phyloP scores from a whole-genome alignment of 352 stramenopile genomes.

The Phytopythium ostracodes region DNA sequence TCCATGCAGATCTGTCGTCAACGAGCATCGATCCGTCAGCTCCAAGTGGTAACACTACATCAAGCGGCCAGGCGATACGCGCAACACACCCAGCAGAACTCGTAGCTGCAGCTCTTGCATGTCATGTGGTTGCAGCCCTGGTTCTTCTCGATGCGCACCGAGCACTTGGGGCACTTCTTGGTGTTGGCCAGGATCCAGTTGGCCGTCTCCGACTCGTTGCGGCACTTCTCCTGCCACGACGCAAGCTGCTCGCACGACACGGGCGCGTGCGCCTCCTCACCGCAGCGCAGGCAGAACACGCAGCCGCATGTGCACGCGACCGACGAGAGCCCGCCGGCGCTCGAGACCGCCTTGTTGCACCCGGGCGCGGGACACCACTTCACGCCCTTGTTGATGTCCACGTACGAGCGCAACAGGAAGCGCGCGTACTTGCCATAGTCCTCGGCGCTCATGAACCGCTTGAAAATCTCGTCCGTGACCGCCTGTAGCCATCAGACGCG shows the following conservation, averaged over 20 bases:
- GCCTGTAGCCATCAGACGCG: constrained; percentile 21
- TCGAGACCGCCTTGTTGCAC: constrained; percentile 94
- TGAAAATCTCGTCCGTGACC: constrained; percentile 65
- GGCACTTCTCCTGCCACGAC: constrained; percentile 96
- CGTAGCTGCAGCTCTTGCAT: constrained; percentile 89
- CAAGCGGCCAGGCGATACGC: constrained; percentile 5
- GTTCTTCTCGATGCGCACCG: constrained; percentile 99
- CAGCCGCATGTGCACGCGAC: constrained; percentile 84
- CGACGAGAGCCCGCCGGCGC: constrained; percentile 68
- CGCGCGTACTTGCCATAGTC: constrained; percentile 89
- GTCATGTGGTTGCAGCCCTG: constrained; percentile 99
- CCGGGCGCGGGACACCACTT: constrained; percentile 96
- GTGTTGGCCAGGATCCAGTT: constrained; percentile 99
- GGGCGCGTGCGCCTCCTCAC: constrained; percentile 96
- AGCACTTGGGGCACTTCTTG: constrained; percentile 99
- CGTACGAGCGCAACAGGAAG: constrained; percentile 95
- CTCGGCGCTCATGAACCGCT: constrained; percentile 54
- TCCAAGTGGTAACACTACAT: no score
- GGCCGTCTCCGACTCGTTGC: constrained; percentile 97
- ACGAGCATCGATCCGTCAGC: neutral
- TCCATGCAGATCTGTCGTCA: constrained; percentile 89
- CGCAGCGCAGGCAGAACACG: constrained; percentile 92
- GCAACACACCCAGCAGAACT: constrained; percentile 96
- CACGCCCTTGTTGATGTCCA: constrained; percentile 97
- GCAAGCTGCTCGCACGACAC: constrained; percentile 91